phyloP scores from a whole-genome alignment of 192 early-diverging fungal species.

The Oehlia diaphana region DNA sequence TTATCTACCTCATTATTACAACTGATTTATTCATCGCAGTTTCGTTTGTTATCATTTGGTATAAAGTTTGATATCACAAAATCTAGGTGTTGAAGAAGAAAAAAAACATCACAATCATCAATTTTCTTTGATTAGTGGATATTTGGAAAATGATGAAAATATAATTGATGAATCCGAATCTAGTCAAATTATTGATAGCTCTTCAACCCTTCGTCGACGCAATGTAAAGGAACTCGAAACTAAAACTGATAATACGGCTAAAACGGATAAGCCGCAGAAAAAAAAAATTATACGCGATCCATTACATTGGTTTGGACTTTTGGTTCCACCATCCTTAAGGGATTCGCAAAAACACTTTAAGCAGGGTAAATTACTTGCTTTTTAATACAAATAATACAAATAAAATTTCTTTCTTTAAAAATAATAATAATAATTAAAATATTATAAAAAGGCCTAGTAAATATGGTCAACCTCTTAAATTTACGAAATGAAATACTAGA shows the following conservation, averaged over 20 bases:
- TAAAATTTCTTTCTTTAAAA: background rate
- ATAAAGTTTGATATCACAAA: background rate
- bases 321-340: conserved; percentile 43
- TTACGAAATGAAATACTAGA: conserved; percentile 2
- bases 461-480: conserved; percentile 22
- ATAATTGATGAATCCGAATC: background rate
- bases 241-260: background rate
- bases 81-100: background rate
- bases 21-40: background rate
- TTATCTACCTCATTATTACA: background rate
- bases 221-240: background rate
- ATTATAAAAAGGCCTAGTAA: background rate
- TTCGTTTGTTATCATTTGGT: background rate
- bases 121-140: background rate
- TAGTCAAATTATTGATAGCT: background rate
- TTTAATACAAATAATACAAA: background rate
- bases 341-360: conserved; percentile 41
- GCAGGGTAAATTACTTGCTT: conserved; percentile 26
- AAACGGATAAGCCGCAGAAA: background rate
- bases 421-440: background rate
- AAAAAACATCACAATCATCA: background rate
- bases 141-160: background rate
- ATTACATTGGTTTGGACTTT: conserved; percentile 48
- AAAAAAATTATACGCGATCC: conserved; percentile 33
- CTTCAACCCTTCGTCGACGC: conserved; percentile 13